These are phyloP conservation scores for Aspergillus felis DNA, from an alignment of 2,329 filamentous ascomycete genomes.

Conservation along the genomic window DNA sequence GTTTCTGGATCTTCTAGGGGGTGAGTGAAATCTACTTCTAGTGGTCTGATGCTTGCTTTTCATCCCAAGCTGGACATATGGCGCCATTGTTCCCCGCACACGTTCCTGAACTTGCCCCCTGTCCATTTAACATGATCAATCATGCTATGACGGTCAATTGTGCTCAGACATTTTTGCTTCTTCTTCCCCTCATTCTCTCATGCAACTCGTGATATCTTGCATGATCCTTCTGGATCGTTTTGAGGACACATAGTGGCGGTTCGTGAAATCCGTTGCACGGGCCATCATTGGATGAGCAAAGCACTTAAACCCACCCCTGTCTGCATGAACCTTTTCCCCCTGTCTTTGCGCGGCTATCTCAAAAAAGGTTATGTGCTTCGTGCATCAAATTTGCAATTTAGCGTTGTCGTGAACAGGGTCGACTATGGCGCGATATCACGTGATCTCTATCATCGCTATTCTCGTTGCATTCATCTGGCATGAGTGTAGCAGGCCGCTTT, in stretches of 20 bases:
- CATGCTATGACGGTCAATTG: not conserved
- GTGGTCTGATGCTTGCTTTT: not conserved
- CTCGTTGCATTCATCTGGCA: not conserved
- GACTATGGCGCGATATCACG: constrained; percentile 35
- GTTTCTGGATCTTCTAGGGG: constrained; percentile 40
- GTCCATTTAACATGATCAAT: not conserved
- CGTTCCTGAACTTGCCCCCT: not conserved
- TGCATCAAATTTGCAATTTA: constrained; percentile 8
- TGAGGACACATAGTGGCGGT: not conserved
- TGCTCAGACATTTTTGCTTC: not conserved
- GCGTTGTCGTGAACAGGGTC: constrained; percentile 15
- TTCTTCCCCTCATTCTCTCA: constrained; percentile 1
- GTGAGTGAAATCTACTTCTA: constrained; percentile 28
- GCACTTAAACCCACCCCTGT: not conserved
- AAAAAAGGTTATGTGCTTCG: constrained; percentile 5
- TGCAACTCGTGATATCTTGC: not conserved
- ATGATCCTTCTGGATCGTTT: not conserved
- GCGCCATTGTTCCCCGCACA: not conserved
- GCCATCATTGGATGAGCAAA: constrained; percentile 7
- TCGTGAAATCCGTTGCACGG: constrained; percentile 13
- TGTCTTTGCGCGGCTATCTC: constrained; percentile 8
- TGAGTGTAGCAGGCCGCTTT: not conserved
- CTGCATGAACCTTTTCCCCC: constrained; percentile 10
- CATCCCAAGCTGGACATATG: constrained; percentile 1
- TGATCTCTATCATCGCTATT: constrained; percentile 16